These are phyloP conservation scores for Alternaria metachromatica DNA, from an alignment of 2,329 filamentous ascomycete genomes.

Conservation along the genomic window DNA sequence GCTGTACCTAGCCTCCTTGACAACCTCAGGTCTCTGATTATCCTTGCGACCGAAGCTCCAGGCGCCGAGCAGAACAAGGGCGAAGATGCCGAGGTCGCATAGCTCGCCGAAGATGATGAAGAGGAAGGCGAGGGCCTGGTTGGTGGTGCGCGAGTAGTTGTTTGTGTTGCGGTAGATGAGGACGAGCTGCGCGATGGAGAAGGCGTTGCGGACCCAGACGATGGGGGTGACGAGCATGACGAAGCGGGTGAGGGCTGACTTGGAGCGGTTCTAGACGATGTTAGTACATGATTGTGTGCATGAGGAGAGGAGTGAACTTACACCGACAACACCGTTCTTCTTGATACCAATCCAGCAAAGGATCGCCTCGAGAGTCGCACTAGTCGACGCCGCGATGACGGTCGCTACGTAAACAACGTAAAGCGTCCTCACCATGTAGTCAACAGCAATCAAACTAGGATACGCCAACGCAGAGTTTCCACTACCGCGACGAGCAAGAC, in stretches of 20 bases:
- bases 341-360: slow-evolving; percentile 19
- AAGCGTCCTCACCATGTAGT: slow-evolving; percentile 13
- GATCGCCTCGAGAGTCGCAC: slow-evolving; percentile 17
- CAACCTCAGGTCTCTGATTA: not conserved
- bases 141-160: slow-evolving; percentile 23
- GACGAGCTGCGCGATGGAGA: slow-evolving; percentile 23
- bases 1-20: slow-evolving; percentile 10
- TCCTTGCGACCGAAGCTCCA: slow-evolving; percentile 24
- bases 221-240: slow-evolving; percentile 20
- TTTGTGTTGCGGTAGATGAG: slow-evolving; percentile 20
- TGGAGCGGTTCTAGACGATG: not conserved
- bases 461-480: slow-evolving; percentile 14
- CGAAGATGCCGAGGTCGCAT: slow-evolving; percentile 18
- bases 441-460: not conserved
- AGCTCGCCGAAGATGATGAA: slow-evolving; percentile 31
- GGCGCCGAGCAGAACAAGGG: slow-evolving; percentile 15
- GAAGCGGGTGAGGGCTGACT: slow-evolving; percentile 16
- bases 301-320: not conserved
- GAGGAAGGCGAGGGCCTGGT: slow-evolving; percentile 24
- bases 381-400: slow-evolving; percentile 17
- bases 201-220: slow-evolving; percentile 23
- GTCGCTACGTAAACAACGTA: slow-evolving; percentile 18
- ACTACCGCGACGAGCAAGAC: slow-evolving; percentile 8
- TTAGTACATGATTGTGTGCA: not conserved
- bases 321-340: slow-evolving; percentile 20